Conservation (phyloP, 495 filamentous ascomycete genomes). For the Clavariopsis aquatica region DNA sequence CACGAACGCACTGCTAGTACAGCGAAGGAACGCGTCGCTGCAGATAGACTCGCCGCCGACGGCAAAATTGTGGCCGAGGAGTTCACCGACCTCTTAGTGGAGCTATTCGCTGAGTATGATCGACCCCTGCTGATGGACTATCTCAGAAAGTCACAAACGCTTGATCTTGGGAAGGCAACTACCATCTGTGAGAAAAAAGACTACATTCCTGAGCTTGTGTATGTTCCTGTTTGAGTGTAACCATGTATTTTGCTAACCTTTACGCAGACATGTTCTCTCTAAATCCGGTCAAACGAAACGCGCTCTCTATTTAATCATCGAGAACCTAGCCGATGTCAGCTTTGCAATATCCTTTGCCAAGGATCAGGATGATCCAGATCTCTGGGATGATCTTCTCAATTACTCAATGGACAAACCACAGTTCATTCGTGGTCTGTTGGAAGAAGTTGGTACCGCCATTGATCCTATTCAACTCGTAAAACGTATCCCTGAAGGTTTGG, state of each 20-base stretch:
- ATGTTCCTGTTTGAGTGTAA: slow-evolving; percentile 10
- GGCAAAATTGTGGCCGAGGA: slow-evolving; percentile 78
- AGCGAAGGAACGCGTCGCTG: slow-evolving; percentile 40
- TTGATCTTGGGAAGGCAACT: slow-evolving; percentile 79
- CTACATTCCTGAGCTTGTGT: slow-evolving; percentile 84
- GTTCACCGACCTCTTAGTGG: slow-evolving; percentile 80
- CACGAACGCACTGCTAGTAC: slow-evolving; percentile 47
- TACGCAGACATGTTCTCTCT: slow-evolving; percentile 69
- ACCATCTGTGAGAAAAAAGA: slow-evolving; percentile 73
- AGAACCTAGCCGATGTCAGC: slow-evolving; percentile 79
- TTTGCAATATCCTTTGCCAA: slow-evolving; percentile 94
- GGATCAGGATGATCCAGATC: slow-evolving; percentile 80
- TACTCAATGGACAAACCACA: slow-evolving; percentile 95
- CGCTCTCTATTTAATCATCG: slow-evolving; percentile 87
- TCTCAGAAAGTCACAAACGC: slow-evolving; percentile 77
- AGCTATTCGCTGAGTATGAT: slow-evolving; percentile 82
- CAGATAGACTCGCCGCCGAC: slow-evolving; percentile 49
- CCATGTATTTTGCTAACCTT: neutral
- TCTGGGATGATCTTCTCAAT: slow-evolving; percentile 92
- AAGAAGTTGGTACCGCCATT: slow-evolving; percentile 90
- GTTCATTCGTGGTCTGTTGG: slow-evolving; percentile 88
- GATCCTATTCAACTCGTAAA: slow-evolving; percentile 86
- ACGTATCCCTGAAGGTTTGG: slow-evolving; percentile 85
- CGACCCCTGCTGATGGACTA: slow-evolving; percentile 79
- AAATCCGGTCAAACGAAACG: slow-evolving; percentile 92